Conservation (phyloP, 768 basidiomycete genomes). For the Mycena maculata region DNA sequence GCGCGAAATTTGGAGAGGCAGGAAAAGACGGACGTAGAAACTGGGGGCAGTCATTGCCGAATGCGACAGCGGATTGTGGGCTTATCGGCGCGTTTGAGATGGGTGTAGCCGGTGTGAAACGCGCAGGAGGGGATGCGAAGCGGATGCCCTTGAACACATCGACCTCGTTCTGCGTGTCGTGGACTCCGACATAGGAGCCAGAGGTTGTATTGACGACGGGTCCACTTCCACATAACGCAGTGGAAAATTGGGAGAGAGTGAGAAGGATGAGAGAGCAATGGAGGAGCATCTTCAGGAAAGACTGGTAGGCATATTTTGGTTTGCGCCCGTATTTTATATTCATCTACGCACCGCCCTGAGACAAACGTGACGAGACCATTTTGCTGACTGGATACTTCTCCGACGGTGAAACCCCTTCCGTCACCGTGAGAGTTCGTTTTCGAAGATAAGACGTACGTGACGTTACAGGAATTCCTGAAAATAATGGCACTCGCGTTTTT, state of each 20-base stretch:
- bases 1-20: not conserved
- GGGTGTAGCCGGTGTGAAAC: slow-evolving; percentile 9
- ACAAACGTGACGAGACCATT: no score
- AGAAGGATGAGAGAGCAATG: not conserved
- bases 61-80: slow-evolving; percentile 4
- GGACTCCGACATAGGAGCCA: slow-evolving; percentile 11
- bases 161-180: slow-evolving; percentile 11
- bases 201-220: slow-evolving; percentile 10
- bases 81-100: not conserved
- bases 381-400: no score
- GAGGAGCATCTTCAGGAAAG: not conserved
- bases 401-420: no score
- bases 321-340: not conserved
- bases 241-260: not conserved
- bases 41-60: slow-evolving; percentile 11
- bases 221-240: not conserved
- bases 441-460: no score
- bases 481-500: no score
- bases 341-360: not conserved
- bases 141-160: slow-evolving; percentile 16
- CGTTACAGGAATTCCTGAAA: no score
- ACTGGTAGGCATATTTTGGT: not conserved
- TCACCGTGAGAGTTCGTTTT: no score
- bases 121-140: not conserved
- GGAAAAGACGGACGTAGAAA: no score